Evolutionary conservation across 129 eudicot genomes (phyloP).

Genomic region (Pulicaria dysenterica): DNA sequence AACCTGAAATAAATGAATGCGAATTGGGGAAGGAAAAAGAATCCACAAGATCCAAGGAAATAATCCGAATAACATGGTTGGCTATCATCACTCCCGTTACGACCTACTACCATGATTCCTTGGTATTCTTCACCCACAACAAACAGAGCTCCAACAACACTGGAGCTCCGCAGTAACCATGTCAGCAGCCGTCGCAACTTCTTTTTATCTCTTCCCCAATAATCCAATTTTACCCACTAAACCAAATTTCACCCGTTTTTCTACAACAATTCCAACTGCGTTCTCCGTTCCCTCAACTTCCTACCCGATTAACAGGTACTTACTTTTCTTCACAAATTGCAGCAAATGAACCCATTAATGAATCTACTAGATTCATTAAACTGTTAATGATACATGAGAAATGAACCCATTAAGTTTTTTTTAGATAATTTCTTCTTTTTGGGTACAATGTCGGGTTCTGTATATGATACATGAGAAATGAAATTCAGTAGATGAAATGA

Average conservation of each 20-base stretch:
- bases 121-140: conserved; percentile 19
- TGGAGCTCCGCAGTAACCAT: conserved; percentile 12
- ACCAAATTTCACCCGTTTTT: conserved; percentile 6
- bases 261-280: conserved; percentile 14
- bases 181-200: conserved; percentile 27
- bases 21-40: neutral
- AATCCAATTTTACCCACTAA: conserved; percentile 20
- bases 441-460: neutral
- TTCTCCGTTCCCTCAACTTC: conserved; percentile 38
- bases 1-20: neutral
- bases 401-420: no score
- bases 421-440: conserved; percentile 4
- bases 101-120: neutral
- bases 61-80: conserved; percentile 33
- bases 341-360: neutral
- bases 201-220: conserved; percentile 22
- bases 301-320: conserved; percentile 35
- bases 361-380: no score
- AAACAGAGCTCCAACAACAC: conserved; percentile 27
- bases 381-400: no score
- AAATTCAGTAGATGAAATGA: neutral
- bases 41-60: conserved; percentile 28
- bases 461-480: neutral
- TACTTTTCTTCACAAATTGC: neutral
- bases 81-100: conserved; percentile 17